Evolutionary conservation across 371 early-diverging fungal genomes (phyloP).

Genomic region (Blyttiomyces sp.): DNA sequence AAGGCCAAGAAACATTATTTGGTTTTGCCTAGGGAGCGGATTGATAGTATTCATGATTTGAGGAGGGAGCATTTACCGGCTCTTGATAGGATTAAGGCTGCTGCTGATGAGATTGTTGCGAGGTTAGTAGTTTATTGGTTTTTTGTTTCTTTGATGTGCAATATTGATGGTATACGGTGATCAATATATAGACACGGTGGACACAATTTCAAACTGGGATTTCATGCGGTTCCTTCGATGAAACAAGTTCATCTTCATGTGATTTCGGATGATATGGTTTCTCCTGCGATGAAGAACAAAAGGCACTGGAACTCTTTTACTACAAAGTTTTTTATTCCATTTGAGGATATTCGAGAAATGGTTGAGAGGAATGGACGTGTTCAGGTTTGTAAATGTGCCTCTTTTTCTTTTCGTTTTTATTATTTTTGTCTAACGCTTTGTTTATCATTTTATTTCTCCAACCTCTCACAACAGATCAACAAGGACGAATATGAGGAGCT

Average conservation of each 20-base stretch:
- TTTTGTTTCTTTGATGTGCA: background rate
- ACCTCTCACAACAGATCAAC: constrained; percentile 22
- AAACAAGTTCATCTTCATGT: constrained; percentile 62
- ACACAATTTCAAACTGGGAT: constrained; percentile 51
- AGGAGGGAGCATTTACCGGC: constrained; percentile 21
- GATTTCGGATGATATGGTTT: constrained; percentile 55
- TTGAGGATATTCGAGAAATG: constrained; percentile 28
- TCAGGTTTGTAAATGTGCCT: constrained; percentile 16
- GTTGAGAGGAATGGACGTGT: constrained; percentile 32
- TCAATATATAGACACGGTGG: background rate
- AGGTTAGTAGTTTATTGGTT: background rate
- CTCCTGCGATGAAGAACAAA: constrained; percentile 47
- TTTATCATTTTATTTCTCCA: background rate
- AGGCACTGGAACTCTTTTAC: constrained; percentile 65
- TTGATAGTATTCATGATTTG: constrained; percentile 36
- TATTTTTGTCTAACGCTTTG: background rate
- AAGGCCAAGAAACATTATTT: constrained; percentile 47
- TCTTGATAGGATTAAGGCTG: constrained; percentile 24
- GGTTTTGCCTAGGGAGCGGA: constrained; percentile 43
- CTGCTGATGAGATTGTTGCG: constrained; percentile 20
- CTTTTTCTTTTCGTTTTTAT: background rate
- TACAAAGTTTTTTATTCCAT: constrained; percentile 46
- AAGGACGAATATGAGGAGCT: constrained; percentile 13
- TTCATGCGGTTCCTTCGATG: constrained; percentile 61
- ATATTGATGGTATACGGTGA: background rate